A percentile compares a stretch with the other conserved stretches of the same genome.
Conservation (phyloP, 2,329 filamentous ascomycete genomes). For the Simplicillium aogashimaense region DNA sequence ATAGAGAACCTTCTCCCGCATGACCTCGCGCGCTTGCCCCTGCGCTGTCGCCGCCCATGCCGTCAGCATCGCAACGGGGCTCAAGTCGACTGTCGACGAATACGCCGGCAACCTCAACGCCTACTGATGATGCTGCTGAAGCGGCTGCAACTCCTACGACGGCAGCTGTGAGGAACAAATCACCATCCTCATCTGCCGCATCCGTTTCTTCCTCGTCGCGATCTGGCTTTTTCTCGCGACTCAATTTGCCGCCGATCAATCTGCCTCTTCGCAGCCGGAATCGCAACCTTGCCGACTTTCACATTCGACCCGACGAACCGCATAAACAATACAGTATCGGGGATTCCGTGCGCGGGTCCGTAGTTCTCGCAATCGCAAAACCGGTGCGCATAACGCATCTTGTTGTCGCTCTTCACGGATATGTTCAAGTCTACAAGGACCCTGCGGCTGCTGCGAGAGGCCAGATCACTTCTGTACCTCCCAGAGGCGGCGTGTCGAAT, state of each 20-base stretch:
- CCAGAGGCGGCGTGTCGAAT: constrained; percentile 24
- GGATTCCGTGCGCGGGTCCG: constrained; percentile 63
- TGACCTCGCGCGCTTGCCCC: constrained; percentile 3
- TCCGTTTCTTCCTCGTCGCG: constrained; percentile 15
- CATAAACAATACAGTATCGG: constrained; percentile 68
- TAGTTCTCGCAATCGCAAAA: constrained; percentile 64
- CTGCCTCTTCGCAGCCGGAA: constrained; percentile 39
- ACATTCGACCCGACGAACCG: constrained; percentile 67
- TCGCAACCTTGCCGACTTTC: constrained; percentile 67
- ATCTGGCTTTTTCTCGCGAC: constrained; percentile 38
- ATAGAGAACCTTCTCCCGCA: not conserved
- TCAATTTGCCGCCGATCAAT: constrained; percentile 31
- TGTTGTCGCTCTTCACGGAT: constrained; percentile 68
- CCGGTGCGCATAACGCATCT: constrained; percentile 71
- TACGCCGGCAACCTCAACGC: not conserved
- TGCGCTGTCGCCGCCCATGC: constrained; percentile 6
- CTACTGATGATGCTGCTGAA: not conserved
- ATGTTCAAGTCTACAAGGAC: constrained; percentile 69
- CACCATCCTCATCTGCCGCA: constrained; percentile 13
- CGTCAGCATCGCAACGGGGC: constrained; percentile 3
- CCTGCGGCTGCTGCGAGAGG: constrained; percentile 46
- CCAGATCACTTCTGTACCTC: constrained; percentile 31
- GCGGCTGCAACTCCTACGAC: constrained; percentile 13
- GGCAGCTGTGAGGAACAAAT: constrained; percentile 7
- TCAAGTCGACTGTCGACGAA: not conserved